phyloP scores from a whole-genome alignment of 2,329 filamentous ascomycete genomes.

The Phaeomoniella chlamydospora region DNA sequence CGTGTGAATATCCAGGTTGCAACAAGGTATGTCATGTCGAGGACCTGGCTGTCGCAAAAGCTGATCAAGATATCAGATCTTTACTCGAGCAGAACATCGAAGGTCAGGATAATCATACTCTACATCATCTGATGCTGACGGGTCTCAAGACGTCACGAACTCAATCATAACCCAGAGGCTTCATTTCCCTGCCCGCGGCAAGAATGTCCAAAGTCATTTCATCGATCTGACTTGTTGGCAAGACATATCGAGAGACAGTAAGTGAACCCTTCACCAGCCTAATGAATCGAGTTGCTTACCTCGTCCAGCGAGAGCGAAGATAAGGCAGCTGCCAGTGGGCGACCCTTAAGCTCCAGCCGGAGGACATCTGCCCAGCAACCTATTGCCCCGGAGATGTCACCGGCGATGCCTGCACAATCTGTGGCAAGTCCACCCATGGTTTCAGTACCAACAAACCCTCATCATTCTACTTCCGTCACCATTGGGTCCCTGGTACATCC shows the following conservation, averaged over 20 bases:
- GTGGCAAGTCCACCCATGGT: neutral
- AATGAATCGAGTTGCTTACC: constrained; percentile 1
- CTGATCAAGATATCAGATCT: constrained; percentile 19
- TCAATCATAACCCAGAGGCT: constrained; percentile 34
- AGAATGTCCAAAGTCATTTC: constrained; percentile 32
- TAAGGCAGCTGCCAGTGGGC: neutral
- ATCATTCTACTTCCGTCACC: constrained; percentile 5
- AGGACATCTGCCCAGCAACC: neutral
- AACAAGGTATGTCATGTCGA: constrained; percentile 28
- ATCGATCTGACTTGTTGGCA: constrained; percentile 29
- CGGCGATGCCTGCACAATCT: neutral
- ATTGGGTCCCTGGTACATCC: constrained; percentile 13
- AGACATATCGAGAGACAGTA: constrained; percentile 37
- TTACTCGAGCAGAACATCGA: constrained; percentile 34
- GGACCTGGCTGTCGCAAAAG: neutral
- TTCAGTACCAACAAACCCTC: neutral
- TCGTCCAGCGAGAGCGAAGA: constrained; percentile 2
- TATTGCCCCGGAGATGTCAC: neutral
- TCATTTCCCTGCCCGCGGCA: constrained; percentile 25
- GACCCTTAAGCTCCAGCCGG: neutral
- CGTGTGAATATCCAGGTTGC: constrained; percentile 31
- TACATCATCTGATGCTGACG: constrained; percentile 3
- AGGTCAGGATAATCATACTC: constrained; percentile 15
- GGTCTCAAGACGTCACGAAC: constrained; percentile 27
- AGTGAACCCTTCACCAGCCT: constrained; percentile 9